Evolutionary conservation across 495 filamentous ascomycete species (phyloP), one percentile per base, ranked within the genome.

Genomic region (Penicillium longicatenatum): DNA sequence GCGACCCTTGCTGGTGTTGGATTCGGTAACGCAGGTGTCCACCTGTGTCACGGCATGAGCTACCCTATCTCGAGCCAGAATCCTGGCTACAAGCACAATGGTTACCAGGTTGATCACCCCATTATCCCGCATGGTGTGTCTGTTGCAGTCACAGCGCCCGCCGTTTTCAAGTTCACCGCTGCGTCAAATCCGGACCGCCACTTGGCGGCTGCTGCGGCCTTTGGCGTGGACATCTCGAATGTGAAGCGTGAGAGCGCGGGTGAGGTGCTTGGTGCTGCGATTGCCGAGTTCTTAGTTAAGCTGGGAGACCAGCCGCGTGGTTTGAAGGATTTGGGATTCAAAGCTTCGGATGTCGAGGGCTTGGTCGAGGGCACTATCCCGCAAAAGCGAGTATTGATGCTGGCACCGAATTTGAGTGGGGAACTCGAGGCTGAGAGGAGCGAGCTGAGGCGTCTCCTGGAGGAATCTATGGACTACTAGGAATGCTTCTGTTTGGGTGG

Each of bases 51-150:
- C 67, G 94, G 93, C 54, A 96, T 98, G 92, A 90, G 85, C 37
- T 98, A 98, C 70, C 93, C 93, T 6, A 94, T 98, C 62, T 93
- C 90, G 22, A 88, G 91, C 37, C 92, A 95, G 68, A 98, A 98
- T 66, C 92, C 91, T 0, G 89, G 86, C 7, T 97, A 98, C 70
- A 84, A 85, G 65, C 94, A 98, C 65, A 69, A 78, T 2, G 95
- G 94, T 10, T 98, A 98, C 71, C 73, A 85, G 1, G 85, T 93
- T 16, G 70, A 80, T 16, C 60, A 77, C 50, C 84, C 91, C 1
- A 89, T 98, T 60, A 98, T 98, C 66, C 93, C 94, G 0, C 95
- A 98, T 75, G 95, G 95, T 21, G 94, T 98, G 33, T 90, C 87
- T 1, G 94, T 98, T 0, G 94, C 94, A 19, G 93, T 98, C 6